Evolutionary conservation across 1,284 basidiomycete genomes (phyloP).

Genomic region (Psilocybe mexicana): DNA sequence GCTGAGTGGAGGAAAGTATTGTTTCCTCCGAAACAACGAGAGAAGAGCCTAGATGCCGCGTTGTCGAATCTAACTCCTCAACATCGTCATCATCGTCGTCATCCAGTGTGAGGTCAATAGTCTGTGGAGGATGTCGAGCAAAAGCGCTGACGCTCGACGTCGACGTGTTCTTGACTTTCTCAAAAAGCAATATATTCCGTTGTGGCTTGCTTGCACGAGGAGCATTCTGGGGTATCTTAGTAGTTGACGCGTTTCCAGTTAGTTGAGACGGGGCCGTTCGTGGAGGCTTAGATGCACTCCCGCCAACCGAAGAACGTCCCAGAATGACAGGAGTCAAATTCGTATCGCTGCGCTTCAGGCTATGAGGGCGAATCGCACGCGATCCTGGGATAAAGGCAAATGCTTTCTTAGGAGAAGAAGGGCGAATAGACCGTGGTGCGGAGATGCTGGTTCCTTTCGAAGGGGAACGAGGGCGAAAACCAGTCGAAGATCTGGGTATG

Average conservation of each 20-base stretch:
- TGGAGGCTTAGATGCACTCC: constrained; percentile 10
- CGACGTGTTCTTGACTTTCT: neutral
- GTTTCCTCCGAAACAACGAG: neutral
- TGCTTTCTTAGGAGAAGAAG: neutral
- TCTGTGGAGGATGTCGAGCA: constrained; percentile 4
- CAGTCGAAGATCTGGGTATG: neutral
- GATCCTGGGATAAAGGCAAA: constrained; percentile 12
- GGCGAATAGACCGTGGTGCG: neutral
- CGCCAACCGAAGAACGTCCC: constrained; percentile 2
- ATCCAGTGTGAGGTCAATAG: constrained; percentile 17
- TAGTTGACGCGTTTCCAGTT: neutral
- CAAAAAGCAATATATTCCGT: constrained; percentile 5
- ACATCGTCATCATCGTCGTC: constrained; percentile 8
- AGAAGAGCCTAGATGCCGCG: neutral
- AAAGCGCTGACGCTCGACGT: neutral
- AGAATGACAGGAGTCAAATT: constrained; percentile 41
- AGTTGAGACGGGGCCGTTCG: constrained; percentile 21
- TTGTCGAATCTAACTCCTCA: neutral
- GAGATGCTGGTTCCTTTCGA: neutral
- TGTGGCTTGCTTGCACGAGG: neutral
- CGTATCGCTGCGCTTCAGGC: constrained; percentile 40
- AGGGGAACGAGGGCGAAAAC: neutral
- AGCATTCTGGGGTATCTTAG: neutral
- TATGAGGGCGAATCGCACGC: constrained; percentile 12
- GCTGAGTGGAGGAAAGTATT: neutral